A percentile compares a stretch with the other conserved stretches of the same genome.
phyloP scores from a whole-genome alignment of 129 eudicot species.

The Lactuca saligna region DNA sequence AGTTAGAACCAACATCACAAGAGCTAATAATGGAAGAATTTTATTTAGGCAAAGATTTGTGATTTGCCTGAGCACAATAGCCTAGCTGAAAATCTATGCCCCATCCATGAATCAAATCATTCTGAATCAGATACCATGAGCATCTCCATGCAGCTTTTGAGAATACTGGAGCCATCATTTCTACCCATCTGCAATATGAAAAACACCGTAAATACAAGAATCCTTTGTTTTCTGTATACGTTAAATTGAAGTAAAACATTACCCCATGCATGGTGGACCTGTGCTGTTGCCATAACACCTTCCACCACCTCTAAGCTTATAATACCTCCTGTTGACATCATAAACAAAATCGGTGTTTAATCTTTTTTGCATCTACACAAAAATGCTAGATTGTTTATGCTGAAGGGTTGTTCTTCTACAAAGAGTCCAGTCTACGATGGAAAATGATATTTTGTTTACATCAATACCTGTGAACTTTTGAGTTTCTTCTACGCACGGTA shows the following conservation, averaged over 20 bases:
- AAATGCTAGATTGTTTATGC: background rate
- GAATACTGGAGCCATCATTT: slow-evolving; percentile 94
- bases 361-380: background rate
- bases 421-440: background rate
- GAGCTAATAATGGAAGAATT: background rate
- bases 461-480: slow-evolving; percentile 67
- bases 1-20: slow-evolving; percentile 1
- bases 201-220: background rate
- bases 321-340: slow-evolving; percentile 47
- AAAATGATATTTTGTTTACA: background rate
- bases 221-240: background rate
- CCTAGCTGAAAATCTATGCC: slow-evolving; percentile 91
- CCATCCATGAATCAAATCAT: slow-evolving; percentile 96
- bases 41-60: background rate
- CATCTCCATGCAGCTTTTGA: slow-evolving; percentile 89
- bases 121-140: slow-evolving; percentile 85
- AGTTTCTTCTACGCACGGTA: slow-evolving; percentile 52
- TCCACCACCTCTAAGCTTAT: slow-evolving; percentile 53
- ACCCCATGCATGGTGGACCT: slow-evolving; percentile 89
- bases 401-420: background rate
- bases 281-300: slow-evolving; percentile 69
- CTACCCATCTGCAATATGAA: slow-evolving; percentile 63
- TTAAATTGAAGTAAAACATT: slow-evolving; percentile 4
- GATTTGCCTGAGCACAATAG: slow-evolving; percentile 88
- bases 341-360: background rate